These are phyloP conservation scores for Colletotrichum karsti DNA, from an alignment of 2,329 filamentous ascomycete genomes.

Conservation along the genomic window DNA sequence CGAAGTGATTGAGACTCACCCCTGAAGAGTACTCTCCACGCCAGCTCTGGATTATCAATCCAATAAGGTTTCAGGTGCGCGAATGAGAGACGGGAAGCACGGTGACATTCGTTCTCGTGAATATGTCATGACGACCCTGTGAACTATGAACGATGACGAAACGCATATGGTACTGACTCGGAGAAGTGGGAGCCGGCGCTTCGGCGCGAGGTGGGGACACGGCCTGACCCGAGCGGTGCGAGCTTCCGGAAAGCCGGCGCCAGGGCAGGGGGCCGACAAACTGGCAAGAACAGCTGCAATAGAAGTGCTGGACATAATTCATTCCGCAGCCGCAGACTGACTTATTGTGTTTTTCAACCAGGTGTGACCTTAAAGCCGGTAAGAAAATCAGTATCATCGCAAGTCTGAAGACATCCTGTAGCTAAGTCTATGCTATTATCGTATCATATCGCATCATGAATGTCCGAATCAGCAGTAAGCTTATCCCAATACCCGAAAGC, in stretches of 20 bases:
- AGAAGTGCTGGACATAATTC: too few relatives aligned
- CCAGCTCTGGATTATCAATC: not conserved
- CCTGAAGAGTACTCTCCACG: too few relatives aligned
- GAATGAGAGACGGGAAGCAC: not conserved
- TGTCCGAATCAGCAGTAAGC: too few relatives aligned
- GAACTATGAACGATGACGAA: not conserved
- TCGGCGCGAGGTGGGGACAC: not conserved
- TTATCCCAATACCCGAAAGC: not conserved
- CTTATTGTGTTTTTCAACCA: too few relatives aligned
- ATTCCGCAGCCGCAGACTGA: too few relatives aligned
- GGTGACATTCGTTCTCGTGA: not conserved
- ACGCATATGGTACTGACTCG: not conserved
- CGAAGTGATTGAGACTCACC: too few relatives aligned
- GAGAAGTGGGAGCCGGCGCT: not conserved
- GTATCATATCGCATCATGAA: too few relatives aligned
- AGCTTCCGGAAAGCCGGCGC: not conserved
- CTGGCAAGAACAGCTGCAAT: too few relatives aligned
- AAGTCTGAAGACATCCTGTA: too few relatives aligned
- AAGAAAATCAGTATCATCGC: too few relatives aligned
- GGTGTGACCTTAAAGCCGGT: too few relatives aligned
- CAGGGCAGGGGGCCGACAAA: not conserved
- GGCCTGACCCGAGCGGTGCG: not conserved
- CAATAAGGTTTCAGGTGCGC: not conserved
- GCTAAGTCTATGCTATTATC: too few relatives aligned
- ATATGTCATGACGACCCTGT: not conserved